Base-by-base conservation (phyloP, 345 rosid species). In the Cochlearia excelsa region DNA sequence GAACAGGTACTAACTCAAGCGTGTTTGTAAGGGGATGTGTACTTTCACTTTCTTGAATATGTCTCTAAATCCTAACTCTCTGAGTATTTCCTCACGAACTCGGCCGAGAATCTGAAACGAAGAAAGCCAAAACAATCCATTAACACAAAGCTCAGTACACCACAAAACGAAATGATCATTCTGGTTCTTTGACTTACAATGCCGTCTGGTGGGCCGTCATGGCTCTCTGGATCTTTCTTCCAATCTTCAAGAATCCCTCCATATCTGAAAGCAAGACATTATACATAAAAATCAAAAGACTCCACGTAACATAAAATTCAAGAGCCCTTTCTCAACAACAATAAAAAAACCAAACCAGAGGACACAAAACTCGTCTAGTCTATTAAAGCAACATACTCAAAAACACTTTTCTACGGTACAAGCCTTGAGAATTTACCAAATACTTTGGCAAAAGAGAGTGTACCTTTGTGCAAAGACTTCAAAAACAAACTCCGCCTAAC, bases 21-120 rank as follows among this genome's bases (percentile, higher is more conserved):
- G 23, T 16, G 23, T 16, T 16, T 16, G 23, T 16, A 16, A 16
- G 23, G 23, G 23, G 23, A 16, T 33, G 0, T 74, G 55, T 7
- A 86, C 99, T 91, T 94, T 94, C 43, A 94, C 95, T 84, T 82
- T 87, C 77, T 94, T 94, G 89, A 90, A 94, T 63, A 87, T 90
- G 75, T 94, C 99, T 60, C 80, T 79, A 55, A 90, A 94, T 47
- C 99, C 99, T 74, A 94, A 57, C 65, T 94, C 99, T 69, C 97
- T 80, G 38, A 94, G 93, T 45, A 94, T 37, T 63, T 74, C 85
- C 77, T 90, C 99, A 55, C 97, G 82, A 43, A 94, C 56, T 72
- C 96, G 80, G 79, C 99, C 85, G 51, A 90, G 97, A 54, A 85
- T 86, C 99, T 90, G 67, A n/a, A 43, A 11, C 61, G 61, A 16